Evolutionary conservation across 805 yeast genomes (phyloP), one percentile per base, ranked within the genome.

Genomic region (Teunomyces panamensis): DNA sequence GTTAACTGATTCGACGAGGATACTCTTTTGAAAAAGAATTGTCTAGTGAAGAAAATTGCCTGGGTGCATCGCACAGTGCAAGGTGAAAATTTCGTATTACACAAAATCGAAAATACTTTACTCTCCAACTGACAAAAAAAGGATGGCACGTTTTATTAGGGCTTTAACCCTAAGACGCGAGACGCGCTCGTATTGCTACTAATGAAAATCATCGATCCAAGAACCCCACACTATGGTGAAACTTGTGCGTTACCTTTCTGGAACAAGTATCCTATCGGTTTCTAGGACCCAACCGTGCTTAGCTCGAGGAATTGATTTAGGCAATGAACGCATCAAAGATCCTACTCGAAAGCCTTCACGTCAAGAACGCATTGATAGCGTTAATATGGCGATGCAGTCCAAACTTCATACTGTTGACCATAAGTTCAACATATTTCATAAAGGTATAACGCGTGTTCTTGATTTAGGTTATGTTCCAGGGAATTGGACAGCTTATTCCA

Each of bases 1-100:
- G 46, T 60, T 56, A 70, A 73, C 59, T 74, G 78, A 72, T 72
- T 77, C 84, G 85, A 80, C 84, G 81, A 72, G 74, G 77, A 73
- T 73, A 56, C 41, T 20, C 26, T n/a, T 36, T 26, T 20, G 24
- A 20, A 37, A 26, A 37, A 37, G 30, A 37, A 37, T 4, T 20
- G 24, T 20, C 24, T 20, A 37, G 30, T 26, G 41, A 26, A 11
- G 43, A 39, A 39, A 39, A 26, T 10, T 17, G n/a, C n/a, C 11
- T 10, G 17, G 33, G 17, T 14, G 14, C 29, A 37, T 26, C 24
- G 29, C 41, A 26, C 41, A 24, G 41, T 11, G 17, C 17, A 7
- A 37, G 41, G 30, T 37, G 41, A 37, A 37, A 37, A 37, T 37
- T 37, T 37, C 41, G 39, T 13, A 16, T 37, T 26, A 37, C 41